phyloP scores from a whole-genome alignment of 1,284 basidiomycete genomes.

The Cryptococcus floricola region DNA sequence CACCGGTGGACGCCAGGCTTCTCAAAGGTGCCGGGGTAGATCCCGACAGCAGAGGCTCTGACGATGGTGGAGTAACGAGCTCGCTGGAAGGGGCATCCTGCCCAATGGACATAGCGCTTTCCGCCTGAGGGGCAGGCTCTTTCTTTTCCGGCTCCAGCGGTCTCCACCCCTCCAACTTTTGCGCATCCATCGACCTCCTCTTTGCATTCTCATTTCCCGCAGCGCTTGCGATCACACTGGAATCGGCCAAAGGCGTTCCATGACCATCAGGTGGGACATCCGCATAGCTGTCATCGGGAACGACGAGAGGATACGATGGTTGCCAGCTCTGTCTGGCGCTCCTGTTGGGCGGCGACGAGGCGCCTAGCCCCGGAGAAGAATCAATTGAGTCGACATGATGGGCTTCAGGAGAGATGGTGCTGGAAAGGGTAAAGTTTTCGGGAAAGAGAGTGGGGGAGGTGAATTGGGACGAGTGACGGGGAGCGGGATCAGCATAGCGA shows the following conservation, averaged over 20 bases:
- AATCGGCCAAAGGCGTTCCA: not conserved
- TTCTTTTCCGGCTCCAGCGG: not conserved
- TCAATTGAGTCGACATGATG: not conserved
- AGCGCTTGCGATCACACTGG: not conserved
- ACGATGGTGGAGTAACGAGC: not conserved
- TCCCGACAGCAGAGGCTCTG: not conserved
- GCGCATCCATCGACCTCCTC: slow-evolving; percentile 16
- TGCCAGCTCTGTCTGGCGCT: slow-evolving; percentile 21
- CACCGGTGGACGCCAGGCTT: not conserved
- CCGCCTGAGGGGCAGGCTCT: not conserved
- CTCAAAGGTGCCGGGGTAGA: too few relatives aligned
- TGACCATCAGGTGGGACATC: slow-evolving; percentile 29
- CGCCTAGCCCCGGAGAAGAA: not conserved
- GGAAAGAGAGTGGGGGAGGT: slow-evolving; percentile 21
- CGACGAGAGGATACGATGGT: slow-evolving; percentile 30
- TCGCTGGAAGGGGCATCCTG: not conserved
- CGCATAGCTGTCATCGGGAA: slow-evolving; percentile 25
- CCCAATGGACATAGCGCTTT: not conserved
- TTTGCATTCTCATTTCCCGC: slow-evolving; percentile 22
- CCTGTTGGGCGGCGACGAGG: not conserved
- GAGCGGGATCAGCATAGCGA: slow-evolving; percentile 17
- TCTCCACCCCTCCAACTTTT: slow-evolving; percentile 3
- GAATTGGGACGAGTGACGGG: slow-evolving; percentile 7
- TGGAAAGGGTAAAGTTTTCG: slow-evolving; percentile 20
- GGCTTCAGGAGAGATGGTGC: slow-evolving; percentile 19